These are phyloP conservation scores for Penicillium hordei DNA, from an alignment of 2,329 filamentous ascomycete genomes.

Conservation along the genomic window DNA sequence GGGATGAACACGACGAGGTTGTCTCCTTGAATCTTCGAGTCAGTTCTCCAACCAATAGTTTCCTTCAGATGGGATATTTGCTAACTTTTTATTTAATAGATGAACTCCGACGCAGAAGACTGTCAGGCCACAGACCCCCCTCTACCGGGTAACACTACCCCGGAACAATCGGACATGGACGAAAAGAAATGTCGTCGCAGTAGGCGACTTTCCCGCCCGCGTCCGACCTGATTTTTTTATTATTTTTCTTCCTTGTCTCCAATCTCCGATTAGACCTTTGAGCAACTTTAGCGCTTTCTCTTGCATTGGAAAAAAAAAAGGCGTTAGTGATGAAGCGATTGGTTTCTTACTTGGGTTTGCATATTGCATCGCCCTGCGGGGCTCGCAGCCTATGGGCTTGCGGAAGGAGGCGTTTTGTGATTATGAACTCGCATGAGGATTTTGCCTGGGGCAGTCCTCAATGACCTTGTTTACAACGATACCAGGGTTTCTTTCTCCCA, in stretches of 20 bases:
- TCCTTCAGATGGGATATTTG: not conserved
- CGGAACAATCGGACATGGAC: slow-evolving; percentile 11
- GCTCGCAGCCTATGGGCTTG: slow-evolving; percentile 7
- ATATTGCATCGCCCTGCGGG: slow-evolving; percentile 17
- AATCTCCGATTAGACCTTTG: slow-evolving; percentile 10
- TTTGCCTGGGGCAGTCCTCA: slow-evolving; percentile 23
- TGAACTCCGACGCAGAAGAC: slow-evolving; percentile 22
- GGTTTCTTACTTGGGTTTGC: slow-evolving; percentile 7
- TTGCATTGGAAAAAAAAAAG: slow-evolving; percentile 21
- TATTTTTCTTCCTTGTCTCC: slow-evolving; percentile 8
- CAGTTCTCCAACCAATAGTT: slow-evolving; percentile 8
- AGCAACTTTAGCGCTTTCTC: slow-evolving; percentile 21
- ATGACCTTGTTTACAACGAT: slow-evolving; percentile 16
- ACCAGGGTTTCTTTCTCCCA: not conserved
- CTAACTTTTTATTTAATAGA: slow-evolving; percentile 4
- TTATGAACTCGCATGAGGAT: slow-evolving; percentile 18
- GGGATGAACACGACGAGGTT: slow-evolving; percentile 40
- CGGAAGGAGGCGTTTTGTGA: slow-evolving; percentile 19
- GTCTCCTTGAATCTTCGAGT: slow-evolving; percentile 40
- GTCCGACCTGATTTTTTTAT: slow-evolving; percentile 11
- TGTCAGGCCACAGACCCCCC: slow-evolving; percentile 11
- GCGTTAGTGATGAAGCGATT: slow-evolving; percentile 22
- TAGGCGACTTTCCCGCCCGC: slow-evolving; percentile 21
- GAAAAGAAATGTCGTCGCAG: slow-evolving; percentile 19
- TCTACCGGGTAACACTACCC: not conserved